Base-by-base conservation (phyloP, 1,284 basidiomycete species). In the Microbotryomycetes sp. region DNA sequence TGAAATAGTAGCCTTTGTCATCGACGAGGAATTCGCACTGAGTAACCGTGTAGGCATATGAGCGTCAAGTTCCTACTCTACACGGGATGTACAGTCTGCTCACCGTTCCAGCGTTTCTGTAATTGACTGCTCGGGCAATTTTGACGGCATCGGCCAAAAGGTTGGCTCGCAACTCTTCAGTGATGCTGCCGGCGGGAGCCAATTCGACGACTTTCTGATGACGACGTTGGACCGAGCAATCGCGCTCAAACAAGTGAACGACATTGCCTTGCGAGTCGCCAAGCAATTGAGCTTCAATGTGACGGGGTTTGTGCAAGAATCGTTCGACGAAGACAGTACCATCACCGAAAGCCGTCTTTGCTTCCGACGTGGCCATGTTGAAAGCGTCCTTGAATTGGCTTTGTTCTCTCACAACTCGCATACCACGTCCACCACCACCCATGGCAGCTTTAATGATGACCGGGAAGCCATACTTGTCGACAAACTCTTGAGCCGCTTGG, bases 141-240 rank as follows among this genome's bases (percentile, higher is more conserved):
- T 88, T 96, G 79, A 97, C 90, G n/a, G 94, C 94, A 74, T 97
- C 92, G 56, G 77, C 73, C 58, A 93, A 79, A 72, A 98, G 92
- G 16, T 86, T 86, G 74, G 92, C 86, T 60, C 94, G 86, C 63
- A 94, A 81, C 72, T 92, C 86, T 68, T 97, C 92, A 50, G 88
- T 85, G 56, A 98, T 84, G 76, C 96, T 90, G 52, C 88, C 91
- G 25, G 96, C 94, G 32, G 96, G 96, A 0, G 96, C 96, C 54
- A 97, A 92, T 78, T 99, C 96, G 67, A 99, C 96, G 67, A 98
- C 93, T 78, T 98, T 97, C 77, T 98, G 94, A 79, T 98, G 93
- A 66, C 94, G 84, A 70, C 94, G 83, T 77, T 98, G 94, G 29
- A 98, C 94, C 29, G 94, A 97, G 77, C 94, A 98, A 77, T 98